Evolutionary conservation across 2,329 filamentous ascomycete species (phyloP).

Genomic region (Ophiostoma sp.): DNA sequence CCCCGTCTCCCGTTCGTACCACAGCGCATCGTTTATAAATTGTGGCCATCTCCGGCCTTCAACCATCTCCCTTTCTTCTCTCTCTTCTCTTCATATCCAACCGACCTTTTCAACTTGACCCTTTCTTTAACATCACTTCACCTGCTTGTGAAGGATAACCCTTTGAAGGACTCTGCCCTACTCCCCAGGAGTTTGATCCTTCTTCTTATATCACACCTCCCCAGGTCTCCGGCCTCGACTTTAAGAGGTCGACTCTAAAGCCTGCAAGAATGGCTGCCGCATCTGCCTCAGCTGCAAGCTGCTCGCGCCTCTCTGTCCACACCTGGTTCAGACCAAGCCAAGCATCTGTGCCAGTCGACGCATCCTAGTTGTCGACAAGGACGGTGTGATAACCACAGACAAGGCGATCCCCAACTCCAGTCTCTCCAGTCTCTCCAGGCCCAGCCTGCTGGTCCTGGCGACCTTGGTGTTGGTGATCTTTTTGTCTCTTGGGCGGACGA

Average conservation of each 20-base stretch:
- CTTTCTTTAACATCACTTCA: background rate
- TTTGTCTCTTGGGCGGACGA: conserved; percentile 20
- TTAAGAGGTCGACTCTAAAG: conserved; percentile 24
- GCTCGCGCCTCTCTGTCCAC: conserved; percentile 8
- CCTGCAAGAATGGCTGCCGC: conserved; percentile 29
- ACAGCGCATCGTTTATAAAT: background rate
- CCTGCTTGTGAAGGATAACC: background rate
- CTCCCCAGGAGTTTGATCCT: background rate
- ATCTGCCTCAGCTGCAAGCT: conserved; percentile 16
- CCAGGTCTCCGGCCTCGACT: conserved; percentile 20
- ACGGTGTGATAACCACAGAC: conserved; percentile 10
- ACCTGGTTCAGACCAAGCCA: conserved; percentile 24
- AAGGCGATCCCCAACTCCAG: background rate
- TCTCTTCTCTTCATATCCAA: background rate
- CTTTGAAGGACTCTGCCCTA: background rate
- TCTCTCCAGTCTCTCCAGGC: background rate
- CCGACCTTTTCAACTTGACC: background rate
- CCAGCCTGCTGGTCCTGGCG: background rate
- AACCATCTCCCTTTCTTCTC: background rate
- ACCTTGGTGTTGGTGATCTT: conserved; percentile 2
- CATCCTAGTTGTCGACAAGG: conserved; percentile 20
- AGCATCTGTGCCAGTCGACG: conserved; percentile 20
- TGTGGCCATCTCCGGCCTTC: background rate
- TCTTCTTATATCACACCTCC: background rate
- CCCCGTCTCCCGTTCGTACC: background rate